Evolutionary conservation across 129 eudicot genomes (phyloP), one percentile per base, ranked within the genome.

Genomic region (Flaveria brownii): DNA sequence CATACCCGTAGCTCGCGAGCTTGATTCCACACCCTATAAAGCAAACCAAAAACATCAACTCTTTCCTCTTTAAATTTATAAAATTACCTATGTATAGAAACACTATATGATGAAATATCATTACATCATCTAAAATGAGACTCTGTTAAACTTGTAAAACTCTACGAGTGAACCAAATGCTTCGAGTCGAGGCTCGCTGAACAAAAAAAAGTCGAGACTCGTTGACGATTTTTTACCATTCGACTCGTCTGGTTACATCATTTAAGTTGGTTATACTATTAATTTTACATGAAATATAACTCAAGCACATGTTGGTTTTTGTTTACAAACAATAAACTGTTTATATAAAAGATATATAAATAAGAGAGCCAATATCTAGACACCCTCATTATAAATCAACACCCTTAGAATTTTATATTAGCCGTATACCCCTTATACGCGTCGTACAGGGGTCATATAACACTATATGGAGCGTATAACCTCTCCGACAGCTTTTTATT

Each of bases 1-100:
- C 92, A 45, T 86, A 91, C 1, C 99, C 99, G 10, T 88, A 76
- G 65, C 89, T 81, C 9, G 97, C 99, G n/a, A 95, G 87, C 83
- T 78, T 91, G 65, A 78, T 81, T 78, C 99, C 99, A 17, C 86
- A 86, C 28, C 86, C 99, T 95, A 75, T 56, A 78, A 52, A 39
- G 16, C 70, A 25, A 25, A 20, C 14, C 6, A 26, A 68, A 20
- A 54, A 13, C 16, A 76, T 50, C 20, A 45, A 14, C 5, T 42
- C 59, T 0, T 52, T 52, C 8, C 22, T n/a, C 59, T 52, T n/a
- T 14, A n/a, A 52, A 2, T 52, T 52, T 4, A 16, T 14, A n/a
- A 15, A 18, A 5, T 9, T 54, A 54, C 1, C 0, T 55, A 1
- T 55, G 26, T 20, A 17, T 55, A 55, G 17, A 55, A 55, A 2